Base-by-base conservation (phyloP, 495 filamentous ascomycete species). In the Penicillium ucsense region DNA sequence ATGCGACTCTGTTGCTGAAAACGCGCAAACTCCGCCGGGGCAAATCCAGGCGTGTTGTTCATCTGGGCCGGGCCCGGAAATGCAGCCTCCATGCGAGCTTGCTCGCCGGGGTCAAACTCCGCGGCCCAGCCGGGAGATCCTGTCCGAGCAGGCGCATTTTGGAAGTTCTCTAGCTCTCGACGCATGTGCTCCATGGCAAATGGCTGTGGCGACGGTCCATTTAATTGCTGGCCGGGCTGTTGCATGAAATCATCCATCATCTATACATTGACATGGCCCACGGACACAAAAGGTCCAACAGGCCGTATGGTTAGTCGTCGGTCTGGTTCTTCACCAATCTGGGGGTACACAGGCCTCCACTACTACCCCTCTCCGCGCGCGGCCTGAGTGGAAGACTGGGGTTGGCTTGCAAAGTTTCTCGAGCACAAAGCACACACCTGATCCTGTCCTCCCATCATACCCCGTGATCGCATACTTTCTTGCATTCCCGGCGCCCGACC, bases 201-300 rank as follows among this genome's bases (percentile, higher is more conserved):
- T 48, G 73, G 78, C 55, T 71, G 74, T 31, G 68, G 64, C 32
- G 59, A 51, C 31, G 64, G 72, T 43, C 74, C 75, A 12, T 79
- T 72, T 33, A 83, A 47, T 53, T 60, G 59, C 33, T 81, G 78
- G 30, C 68, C 74, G 34, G 76, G 73, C 64, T 90, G 82, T 63
- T 89, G 84, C 59, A 94, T 73, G 68, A 95, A 98, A 35, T 89
- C 83, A 59, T 95, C 85, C 83, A 96, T 86, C 83, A 90, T 89
- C 86, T 94, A 31, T 37, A 37, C 8, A 31, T 8, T 20, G 7
- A 8, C 38, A n/a, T 7, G 32, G 43, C 43, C 8, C 34, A 8
- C 34, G 43, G 43, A 32, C 33, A 20, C 20, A 10, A 34, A 45
- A 7, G 20, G 31, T 32, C 43, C 43, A 12, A 29, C 20, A 34